Evolutionary conservation across 2,329 filamentous ascomycete species (phyloP).

Genomic region (Venturia pyrina): DNA sequence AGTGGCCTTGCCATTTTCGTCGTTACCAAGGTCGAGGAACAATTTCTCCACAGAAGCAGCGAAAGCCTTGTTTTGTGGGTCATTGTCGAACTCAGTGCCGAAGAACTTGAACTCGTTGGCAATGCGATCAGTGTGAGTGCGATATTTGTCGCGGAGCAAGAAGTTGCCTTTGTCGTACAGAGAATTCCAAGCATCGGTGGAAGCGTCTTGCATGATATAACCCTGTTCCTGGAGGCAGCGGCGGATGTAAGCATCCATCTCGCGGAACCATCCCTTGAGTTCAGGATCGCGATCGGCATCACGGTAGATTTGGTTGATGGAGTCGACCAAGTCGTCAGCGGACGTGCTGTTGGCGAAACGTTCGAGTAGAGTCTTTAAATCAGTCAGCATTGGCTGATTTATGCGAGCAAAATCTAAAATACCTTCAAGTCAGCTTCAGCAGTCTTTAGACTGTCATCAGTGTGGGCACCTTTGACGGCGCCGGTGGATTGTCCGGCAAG

Average conservation of each 20-base stretch:
- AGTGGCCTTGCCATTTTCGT: constrained; percentile 68
- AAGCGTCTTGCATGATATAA: constrained; percentile 74
- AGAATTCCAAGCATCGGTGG: constrained; percentile 70
- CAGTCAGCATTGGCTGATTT: constrained; percentile 39
- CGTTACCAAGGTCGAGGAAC: constrained; percentile 82
- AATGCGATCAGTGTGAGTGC: constrained; percentile 72
- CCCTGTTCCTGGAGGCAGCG: constrained; percentile 81
- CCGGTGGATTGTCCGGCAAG: constrained; percentile 55
- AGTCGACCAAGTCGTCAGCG: constrained; percentile 71
- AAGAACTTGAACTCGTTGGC: constrained; percentile 87
- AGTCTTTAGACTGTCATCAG: constrained; percentile 50
- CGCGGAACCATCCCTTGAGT: constrained; percentile 80
- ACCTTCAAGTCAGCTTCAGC: constrained; percentile 75
- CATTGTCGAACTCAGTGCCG: constrained; percentile 77
- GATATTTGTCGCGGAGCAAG: constrained; percentile 82
- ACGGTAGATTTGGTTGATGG: constrained; percentile 74
- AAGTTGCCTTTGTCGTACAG: constrained; percentile 80
- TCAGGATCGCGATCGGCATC: constrained; percentile 82
- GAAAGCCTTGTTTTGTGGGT: constrained; percentile 78
- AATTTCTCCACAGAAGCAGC: constrained; percentile 67
- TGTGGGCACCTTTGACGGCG: constrained; percentile 62
- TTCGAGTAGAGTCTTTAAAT: constrained; percentile 68
- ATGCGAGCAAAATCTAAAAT: constrained; percentile 28
- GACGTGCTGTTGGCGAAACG: constrained; percentile 94
- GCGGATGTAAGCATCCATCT: constrained; percentile 66